Conservation (phyloP, 805 yeast species). For the Pichia cephalocereana region DNA sequence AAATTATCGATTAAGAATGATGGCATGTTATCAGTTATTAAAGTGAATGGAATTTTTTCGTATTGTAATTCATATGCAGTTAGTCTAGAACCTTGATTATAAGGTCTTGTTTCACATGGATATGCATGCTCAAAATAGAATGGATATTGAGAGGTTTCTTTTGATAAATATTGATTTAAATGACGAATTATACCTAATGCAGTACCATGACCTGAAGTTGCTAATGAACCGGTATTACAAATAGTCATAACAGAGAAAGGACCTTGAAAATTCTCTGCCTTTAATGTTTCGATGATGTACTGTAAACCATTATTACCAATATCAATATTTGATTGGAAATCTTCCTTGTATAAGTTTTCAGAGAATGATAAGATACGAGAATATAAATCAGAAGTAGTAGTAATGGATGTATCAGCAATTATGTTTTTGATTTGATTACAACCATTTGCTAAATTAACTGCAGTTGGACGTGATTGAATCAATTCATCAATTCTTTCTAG, state of each 20-base stretch:
- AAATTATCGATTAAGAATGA: conserved; percentile 57
- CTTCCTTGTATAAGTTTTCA: conserved; percentile 58
- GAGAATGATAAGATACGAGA: conserved; percentile 34
- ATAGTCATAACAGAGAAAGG: conserved; percentile 81
- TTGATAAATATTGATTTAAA: conserved; percentile 30
- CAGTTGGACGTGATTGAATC: conserved; percentile 84
- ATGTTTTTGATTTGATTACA: conserved; percentile 38
- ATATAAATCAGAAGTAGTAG: conserved; percentile 21
- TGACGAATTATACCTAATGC: conserved; percentile 90
- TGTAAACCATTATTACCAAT: conserved; percentile 77
- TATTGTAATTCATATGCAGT: conserved; percentile 86
- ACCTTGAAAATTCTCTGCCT: conserved; percentile 41
- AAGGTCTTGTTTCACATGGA: conserved; percentile 92
- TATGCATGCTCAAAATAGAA: conserved; percentile 62
- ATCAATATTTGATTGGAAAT: conserved; percentile 62
- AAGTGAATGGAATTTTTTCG: conserved; percentile 79
- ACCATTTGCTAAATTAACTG: conserved; percentile 83
- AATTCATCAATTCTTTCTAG: conserved; percentile 49
- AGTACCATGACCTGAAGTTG: conserved; percentile 97
- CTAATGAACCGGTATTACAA: conserved; percentile 94
- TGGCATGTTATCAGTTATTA: conserved; percentile 88
- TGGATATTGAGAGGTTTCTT: conserved; percentile 25
- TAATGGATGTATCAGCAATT: conserved; percentile 11
- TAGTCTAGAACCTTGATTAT: conserved; percentile 90
- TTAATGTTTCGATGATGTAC: conserved; percentile 44